Evolutionary conservation across 2,329 filamentous ascomycete species (phyloP), one percentile per base, ranked within the genome.

Genomic region (Pseudogymnoascus destructans): DNA sequence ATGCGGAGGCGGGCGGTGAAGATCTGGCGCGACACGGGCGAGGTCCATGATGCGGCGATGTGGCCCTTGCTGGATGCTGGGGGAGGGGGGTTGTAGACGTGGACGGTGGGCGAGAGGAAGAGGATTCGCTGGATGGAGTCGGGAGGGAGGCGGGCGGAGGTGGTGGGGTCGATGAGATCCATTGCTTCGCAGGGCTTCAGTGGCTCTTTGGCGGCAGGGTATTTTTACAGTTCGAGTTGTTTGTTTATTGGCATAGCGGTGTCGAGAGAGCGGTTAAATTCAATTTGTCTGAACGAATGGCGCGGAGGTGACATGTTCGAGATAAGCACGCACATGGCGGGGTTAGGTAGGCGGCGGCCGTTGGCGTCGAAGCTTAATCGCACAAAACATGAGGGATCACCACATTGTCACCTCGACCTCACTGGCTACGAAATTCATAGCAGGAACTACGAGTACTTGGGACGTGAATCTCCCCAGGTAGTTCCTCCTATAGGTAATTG

Each of bases 61-160:
- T 95, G 87, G 70, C 89, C 89, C 70, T 86, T 86, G 66, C 83
- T 89, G 15, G 85, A 86, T 46, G 84, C 78, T 59, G 90, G 76
- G 21, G 89, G 89, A 15, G 89, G 89, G 70, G 95, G 90, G 68
- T 86, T 83, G 78, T 95, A 95, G 75, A 95, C 80, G 75, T 95
- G 88, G 63, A 93, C 85, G 63, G 79, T 76, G 66, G 78, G 75
- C 62, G 84, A 81, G 70, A 90, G 75, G 79, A 89, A 91, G 70
- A 95, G 85, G 69, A 93, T 77, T 70, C 89, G 85, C 73, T 93
- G 87, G 73, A 95, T 92, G 66, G 89, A 86, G 68, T 88, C 86
- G 57, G 81, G 70, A 59, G 87, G 84, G 64, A 89, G 79, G 63
- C 83, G 72, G 32, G 73, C 74, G 65, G 85, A 84, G 19, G 87